These are phyloP conservation scores for Mrakia hoshinonis DNA, from an alignment of 768 basidiomycete species.

Conservation along the genomic window DNA sequence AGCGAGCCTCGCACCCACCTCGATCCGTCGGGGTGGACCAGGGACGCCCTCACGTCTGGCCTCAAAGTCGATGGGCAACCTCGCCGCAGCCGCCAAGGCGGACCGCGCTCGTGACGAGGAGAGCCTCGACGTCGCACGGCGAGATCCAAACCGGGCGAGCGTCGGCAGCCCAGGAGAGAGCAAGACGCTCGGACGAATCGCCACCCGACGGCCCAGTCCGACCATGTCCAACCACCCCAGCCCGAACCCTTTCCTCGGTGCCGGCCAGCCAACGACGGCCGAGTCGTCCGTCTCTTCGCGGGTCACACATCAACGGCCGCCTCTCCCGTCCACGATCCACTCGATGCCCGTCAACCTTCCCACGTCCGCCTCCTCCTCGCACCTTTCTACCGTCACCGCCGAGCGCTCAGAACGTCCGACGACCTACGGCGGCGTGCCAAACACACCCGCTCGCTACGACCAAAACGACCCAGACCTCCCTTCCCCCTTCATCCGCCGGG, in stretches of 20 bases:
- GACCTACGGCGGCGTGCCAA: slow-evolving; percentile 4
- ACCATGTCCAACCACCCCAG: slow-evolving; percentile 13
- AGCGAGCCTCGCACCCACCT: slow-evolving; percentile 13
- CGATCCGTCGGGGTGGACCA: slow-evolving; percentile 18
- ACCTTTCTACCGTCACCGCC: background rate
- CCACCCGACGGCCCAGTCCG: slow-evolving; percentile 10
- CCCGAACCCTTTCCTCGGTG: slow-evolving; percentile 14
- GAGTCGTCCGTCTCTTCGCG: background rate
- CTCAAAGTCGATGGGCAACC: slow-evolving; percentile 30
- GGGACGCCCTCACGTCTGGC: slow-evolving; percentile 28
- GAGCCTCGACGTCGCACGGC: background rate
- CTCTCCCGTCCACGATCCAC: slow-evolving; percentile 15
- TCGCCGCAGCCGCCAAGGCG: slow-evolving; percentile 25
- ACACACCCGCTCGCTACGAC: slow-evolving; percentile 24
- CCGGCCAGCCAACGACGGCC: background rate
- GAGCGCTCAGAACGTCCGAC: background rate
- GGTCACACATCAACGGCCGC: slow-evolving; percentile 13
- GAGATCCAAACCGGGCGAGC: slow-evolving; percentile 5
- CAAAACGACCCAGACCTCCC: slow-evolving; percentile 22
- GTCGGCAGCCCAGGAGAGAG: slow-evolving; percentile 10
- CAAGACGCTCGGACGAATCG: slow-evolving; percentile 12
- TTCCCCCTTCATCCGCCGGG: slow-evolving; percentile 23
- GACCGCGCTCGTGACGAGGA: slow-evolving; percentile 23
- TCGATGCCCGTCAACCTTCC: slow-evolving; percentile 18
- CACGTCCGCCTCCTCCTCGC: background rate